Base-by-base conservation (phyloP, 805 yeast species). In the Yarrowia alimentaria region DNA sequence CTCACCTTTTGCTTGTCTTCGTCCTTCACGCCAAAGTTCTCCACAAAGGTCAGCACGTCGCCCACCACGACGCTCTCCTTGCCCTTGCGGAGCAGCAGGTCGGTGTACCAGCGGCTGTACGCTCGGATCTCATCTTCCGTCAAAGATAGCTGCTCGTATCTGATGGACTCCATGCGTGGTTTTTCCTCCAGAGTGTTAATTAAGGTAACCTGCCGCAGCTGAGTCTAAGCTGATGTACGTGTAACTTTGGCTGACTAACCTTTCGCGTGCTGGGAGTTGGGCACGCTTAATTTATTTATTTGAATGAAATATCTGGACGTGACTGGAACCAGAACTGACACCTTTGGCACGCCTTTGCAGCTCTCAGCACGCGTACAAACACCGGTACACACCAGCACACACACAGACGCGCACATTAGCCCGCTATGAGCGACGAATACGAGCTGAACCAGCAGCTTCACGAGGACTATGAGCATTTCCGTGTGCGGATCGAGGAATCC, bases 61-160 rank as follows among this genome's bases (percentile, higher is more conserved):
- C 73, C 76, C 55, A 91, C 68, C 4, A 81, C 73, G 6, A 91
- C 80, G 24, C 85, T 68, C 54, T 81, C 74, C 29, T 81, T 80
- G 55, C 61, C 66, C 56, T 84, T 83, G 49, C 90, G 76, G 35
- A 85, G 74, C 28, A 85, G 75, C 24, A 91, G 79, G 61, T 87
- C 90, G 57, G 88, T 83, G 65, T 90, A 91, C 99, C 99, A 91
- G 57, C 96, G 73, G 58, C 91, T 77, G 65, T 91, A 91, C 1
- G 96, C 85, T 60, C 83, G 79, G 10, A 80, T 77, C 65, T 91
- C 99, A 52, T 83, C 85, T 14, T 75, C 74, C 0, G 95, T 30
- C 50, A 43, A 29, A 26, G 35, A 31, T 28, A 43, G 37, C 50
- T 31, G 50, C 35, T 43, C 50, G 19, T 40, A 40, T 40, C 47